A percentile compares a stretch with the other conserved stretches of the same genome.
Evolutionary conservation across 2,329 filamentous ascomycete genomes (phyloP).

Genomic region (Exutisphaerella laricina): DNA sequence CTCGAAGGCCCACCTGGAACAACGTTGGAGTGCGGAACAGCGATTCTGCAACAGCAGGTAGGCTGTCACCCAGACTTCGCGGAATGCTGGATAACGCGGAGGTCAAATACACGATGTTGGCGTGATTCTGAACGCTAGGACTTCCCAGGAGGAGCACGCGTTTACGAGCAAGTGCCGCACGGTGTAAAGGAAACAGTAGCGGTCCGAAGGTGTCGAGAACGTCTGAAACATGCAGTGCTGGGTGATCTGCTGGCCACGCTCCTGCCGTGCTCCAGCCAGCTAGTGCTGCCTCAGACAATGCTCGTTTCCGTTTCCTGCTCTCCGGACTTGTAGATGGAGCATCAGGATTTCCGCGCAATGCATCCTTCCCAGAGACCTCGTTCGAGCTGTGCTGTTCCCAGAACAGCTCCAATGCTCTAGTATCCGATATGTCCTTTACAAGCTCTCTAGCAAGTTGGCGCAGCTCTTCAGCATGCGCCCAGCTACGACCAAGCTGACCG

Average conservation of each 20-base stretch:
- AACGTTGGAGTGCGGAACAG: conserved; percentile 67
- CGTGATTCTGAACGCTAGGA: conserved; percentile 76
- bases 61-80: conserved; percentile 60
- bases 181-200: conserved; percentile 83
- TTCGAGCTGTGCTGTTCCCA: conserved; percentile 61
- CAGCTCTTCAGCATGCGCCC: conserved; percentile 75
- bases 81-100: conserved; percentile 91
- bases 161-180: conserved; percentile 78
- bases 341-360: no score
- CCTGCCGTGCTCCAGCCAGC: conserved; percentile 58
- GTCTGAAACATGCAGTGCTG: conserved; percentile 72
- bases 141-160: conserved; percentile 82
- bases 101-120: conserved; percentile 86
- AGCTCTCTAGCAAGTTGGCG: conserved; percentile 66
- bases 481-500: conserved; percentile 78
- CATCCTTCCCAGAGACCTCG: conserved; percentile 3
- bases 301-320: conserved; percentile 26
- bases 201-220: conserved; percentile 83
- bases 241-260: conserved; percentile 64
- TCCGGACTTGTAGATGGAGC: conserved; percentile 2
- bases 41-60: conserved; percentile 51
- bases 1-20: conserved; percentile 91
- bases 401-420: conserved; percentile 65
- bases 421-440: conserved; percentile 59
- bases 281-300: conserved; percentile 37